These are phyloP conservation scores for Adansonia madagascariensis DNA, from an alignment of 441 rosid genomes.

Conservation along the genomic window DNA sequence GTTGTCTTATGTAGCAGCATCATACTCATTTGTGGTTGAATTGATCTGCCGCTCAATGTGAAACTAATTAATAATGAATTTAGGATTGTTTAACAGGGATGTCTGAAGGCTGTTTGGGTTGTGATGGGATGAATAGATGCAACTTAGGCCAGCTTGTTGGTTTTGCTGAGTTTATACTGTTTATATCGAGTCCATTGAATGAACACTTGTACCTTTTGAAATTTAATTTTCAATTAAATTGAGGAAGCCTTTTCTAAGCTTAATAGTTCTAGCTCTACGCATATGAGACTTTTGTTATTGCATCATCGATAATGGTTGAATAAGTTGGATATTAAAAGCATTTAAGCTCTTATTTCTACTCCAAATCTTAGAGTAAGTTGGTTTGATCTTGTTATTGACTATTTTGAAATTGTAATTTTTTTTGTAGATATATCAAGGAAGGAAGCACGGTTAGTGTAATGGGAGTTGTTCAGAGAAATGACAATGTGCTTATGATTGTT, in stretches of 20 bases:
- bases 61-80: too few relatives aligned
- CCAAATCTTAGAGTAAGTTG: too few relatives aligned
- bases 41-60: too few relatives aligned
- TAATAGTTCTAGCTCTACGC: not conserved
- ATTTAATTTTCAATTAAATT: conserved; percentile 3
- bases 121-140: too few relatives aligned
- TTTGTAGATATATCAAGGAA: conserved; percentile 88
- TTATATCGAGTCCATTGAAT: not conserved
- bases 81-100: not conserved
- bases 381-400: not conserved
- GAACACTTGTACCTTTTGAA: not conserved
- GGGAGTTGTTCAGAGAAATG: conserved; percentile 98
- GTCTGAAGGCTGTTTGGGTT: not conserved
- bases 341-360: too few relatives aligned
- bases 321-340: too few relatives aligned
- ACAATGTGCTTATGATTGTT: conserved; percentile 92
- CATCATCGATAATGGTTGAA: not conserved
- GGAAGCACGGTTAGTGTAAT: conserved; percentile 98
- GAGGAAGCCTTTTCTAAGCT: not conserved
- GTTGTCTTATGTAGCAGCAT: not conserved
- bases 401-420: not conserved
- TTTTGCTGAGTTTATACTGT: not conserved
- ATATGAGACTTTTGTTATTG: not conserved
- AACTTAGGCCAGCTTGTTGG: not conserved
- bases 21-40: not conserved